Base-by-base conservation (phyloP, 1,139 yeast species). In the Geotrichum reessii region DNA sequence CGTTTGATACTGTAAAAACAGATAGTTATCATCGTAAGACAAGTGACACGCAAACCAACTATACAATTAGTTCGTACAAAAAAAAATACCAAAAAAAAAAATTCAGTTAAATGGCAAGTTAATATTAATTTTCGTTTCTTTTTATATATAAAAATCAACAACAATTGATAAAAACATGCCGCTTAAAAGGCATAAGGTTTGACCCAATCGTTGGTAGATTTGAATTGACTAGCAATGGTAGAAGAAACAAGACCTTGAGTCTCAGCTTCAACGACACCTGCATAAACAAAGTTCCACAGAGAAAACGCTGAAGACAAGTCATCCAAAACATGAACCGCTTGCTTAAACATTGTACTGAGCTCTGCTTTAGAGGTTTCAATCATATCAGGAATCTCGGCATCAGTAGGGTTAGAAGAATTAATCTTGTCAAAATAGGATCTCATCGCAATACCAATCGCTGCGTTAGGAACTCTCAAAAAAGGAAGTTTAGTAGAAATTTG, bases 401-500 rank as follows among this genome's bases (percentile, higher is more conserved):
- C 47, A 65, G 40, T 63, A 33, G 21, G 64, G 46, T 5, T 67
- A 61, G 54, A 40, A 47, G 62, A 59, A 51, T 62, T 65, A 40
- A 61, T 62, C 31, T 71, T 69, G 53, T 73, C 77, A 28, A 76
- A 68, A 57, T 74, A 76, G 22, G 69, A 65, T 63, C 71, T 74
- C 51, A 72, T 68, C 7, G 75, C 73, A 42, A 75, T 68, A 17
- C 79, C 81, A 44, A 73, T 63, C 19, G 73, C 73, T 14, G 73
- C 71, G 61, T 71, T 74, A 28, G 78, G 82, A 52, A 78, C 71
- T 53, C 75, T 71, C 60, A 73, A 78, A 66, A 88, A 90, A 6
- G 97, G 97, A 52, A 86, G 67, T 62, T 80, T 78, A 17, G 74
- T 68, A 3, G 83, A 81, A 50, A 89, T 71, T 12, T 74, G 63